Conservation (phyloP, 495 filamentous ascomycete genomes). For the Neurospora sp. region DNA sequence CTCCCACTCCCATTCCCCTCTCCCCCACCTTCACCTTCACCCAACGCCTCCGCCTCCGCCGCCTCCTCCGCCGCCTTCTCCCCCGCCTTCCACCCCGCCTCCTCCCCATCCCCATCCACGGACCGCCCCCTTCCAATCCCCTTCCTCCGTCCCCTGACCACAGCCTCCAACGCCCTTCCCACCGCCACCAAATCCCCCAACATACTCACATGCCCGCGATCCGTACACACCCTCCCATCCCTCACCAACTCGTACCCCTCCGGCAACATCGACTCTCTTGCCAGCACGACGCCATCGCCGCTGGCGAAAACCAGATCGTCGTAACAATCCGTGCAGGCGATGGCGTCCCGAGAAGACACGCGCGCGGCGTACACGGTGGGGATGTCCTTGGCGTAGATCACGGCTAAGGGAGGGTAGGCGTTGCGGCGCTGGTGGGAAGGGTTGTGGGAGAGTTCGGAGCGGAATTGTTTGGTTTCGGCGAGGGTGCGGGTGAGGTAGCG, state of each 20-base stretch:
- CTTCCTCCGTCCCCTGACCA: conserved; percentile 55
- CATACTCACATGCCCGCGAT: conserved; percentile 77
- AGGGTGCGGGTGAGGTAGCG: conserved; percentile 73
- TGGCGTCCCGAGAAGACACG: conserved; percentile 51
- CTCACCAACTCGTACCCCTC: conserved; percentile 65
- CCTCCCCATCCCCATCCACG: not conserved
- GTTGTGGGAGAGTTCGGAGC: conserved; percentile 54
- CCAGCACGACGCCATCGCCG: conserved; percentile 81
- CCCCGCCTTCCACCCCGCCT: not conserved
- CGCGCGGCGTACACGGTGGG: conserved; percentile 76
- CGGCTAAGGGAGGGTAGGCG: conserved; percentile 66
- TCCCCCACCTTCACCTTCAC: not conserved
- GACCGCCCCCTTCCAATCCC: conserved; percentile 53
- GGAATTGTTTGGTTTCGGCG: conserved; percentile 59
- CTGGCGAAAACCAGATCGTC: conserved; percentile 79
- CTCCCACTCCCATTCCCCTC: too few species aligned
- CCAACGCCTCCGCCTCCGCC: not conserved
- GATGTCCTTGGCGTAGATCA: conserved; percentile 82
- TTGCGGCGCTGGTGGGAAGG: conserved; percentile 51
- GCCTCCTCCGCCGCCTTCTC: not conserved
- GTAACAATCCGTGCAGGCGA: conserved; percentile 69
- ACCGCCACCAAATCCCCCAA: conserved; percentile 78
- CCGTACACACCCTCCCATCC: conserved; percentile 65
- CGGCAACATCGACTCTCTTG: too few species aligned
- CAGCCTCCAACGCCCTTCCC: conserved; percentile 58